phyloP scores from a whole-genome alignment of 2,329 filamentous ascomycete species.

The Penicillium expansum region DNA sequence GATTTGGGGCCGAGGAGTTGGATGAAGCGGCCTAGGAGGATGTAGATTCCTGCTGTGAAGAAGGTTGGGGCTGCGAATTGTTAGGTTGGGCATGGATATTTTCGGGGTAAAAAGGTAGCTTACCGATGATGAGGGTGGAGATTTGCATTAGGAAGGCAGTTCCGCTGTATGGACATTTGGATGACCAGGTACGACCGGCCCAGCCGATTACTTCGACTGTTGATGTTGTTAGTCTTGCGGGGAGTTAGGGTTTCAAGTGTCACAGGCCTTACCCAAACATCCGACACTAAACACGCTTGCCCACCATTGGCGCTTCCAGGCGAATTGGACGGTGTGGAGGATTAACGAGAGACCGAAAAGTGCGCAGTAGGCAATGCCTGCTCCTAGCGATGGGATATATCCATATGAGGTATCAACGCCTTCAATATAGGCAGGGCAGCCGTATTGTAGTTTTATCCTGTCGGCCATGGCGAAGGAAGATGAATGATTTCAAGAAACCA shows the following conservation, averaged over 20 bases:
- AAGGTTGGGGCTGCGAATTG: slow-evolving; percentile 45
- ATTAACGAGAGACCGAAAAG: slow-evolving; percentile 39
- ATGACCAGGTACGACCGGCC: slow-evolving; percentile 50
- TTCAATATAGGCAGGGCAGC: slow-evolving; percentile 29
- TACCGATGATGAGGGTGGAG: slow-evolving; percentile 39
- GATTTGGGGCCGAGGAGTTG: slow-evolving; percentile 44
- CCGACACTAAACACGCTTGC: slow-evolving; percentile 37
- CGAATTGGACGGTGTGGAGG: slow-evolving; percentile 34
- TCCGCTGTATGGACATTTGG: slow-evolving; percentile 50
- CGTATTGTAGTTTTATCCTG: slow-evolving; percentile 11
- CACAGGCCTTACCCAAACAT: slow-evolving; percentile 33
- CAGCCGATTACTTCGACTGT: slow-evolving; percentile 49
- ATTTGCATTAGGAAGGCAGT: slow-evolving; percentile 53
- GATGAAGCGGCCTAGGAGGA: slow-evolving; percentile 51
- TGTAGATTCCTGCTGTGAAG: slow-evolving; percentile 53
- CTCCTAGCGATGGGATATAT: slow-evolving; percentile 34
- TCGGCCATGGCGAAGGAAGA: slow-evolving; percentile 10
- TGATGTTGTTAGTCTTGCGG: not conserved
- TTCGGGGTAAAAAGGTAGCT: not conserved
- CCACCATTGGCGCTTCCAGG: slow-evolving; percentile 42
- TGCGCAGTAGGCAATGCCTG: slow-evolving; percentile 34
- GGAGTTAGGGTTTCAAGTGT: not conserved
- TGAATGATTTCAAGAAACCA: not conserved
- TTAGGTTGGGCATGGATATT: not conserved
- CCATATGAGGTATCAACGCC: slow-evolving; percentile 32